Evolutionary conservation across 2,329 filamentous ascomycete genomes (phyloP).

Genomic region (Penicillium brasilianum): DNA sequence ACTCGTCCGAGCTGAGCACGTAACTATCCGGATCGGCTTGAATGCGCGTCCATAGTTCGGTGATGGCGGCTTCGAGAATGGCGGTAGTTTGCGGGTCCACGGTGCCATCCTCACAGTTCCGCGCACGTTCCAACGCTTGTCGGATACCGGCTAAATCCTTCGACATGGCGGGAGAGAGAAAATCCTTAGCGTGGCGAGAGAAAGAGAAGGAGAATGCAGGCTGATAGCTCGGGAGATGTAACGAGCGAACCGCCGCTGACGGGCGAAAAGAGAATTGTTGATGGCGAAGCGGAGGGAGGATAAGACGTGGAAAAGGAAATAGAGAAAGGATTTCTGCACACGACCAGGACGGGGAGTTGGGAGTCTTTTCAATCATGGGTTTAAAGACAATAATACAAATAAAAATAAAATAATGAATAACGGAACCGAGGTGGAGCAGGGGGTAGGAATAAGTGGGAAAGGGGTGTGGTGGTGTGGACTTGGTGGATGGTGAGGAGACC

Average conservation of each 20-base stretch:
- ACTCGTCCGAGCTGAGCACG: slow-evolving; percentile 76
- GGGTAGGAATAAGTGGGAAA: slow-evolving; percentile 6
- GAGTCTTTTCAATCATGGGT: slow-evolving; percentile 26
- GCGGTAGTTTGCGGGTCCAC: slow-evolving; percentile 66
- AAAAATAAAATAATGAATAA: slow-evolving; percentile 13
- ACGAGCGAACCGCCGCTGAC: slow-evolving; percentile 7
- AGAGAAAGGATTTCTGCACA: slow-evolving; percentile 23
- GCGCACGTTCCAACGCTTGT: slow-evolving; percentile 74
- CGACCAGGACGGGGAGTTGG: slow-evolving; percentile 23
- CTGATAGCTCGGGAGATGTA: neutral
- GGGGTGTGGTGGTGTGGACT: slow-evolving; percentile 2
- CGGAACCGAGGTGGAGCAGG: slow-evolving; percentile 31
- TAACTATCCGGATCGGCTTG: slow-evolving; percentile 69
- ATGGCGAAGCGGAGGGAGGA: slow-evolving; percentile 4
- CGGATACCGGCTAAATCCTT: slow-evolving; percentile 56
- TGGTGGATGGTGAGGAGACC: slow-evolving; percentile 11
- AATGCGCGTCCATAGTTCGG: slow-evolving; percentile 71
- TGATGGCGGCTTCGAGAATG: slow-evolving; percentile 69
- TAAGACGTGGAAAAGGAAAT: slow-evolving; percentile 3
- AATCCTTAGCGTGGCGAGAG: slow-evolving; percentile 28
- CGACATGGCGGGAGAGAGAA: slow-evolving; percentile 29
- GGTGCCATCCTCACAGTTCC: slow-evolving; percentile 71
- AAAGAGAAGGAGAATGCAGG: neutral
- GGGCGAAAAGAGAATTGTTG: slow-evolving; percentile 10
- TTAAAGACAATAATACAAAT: neutral